Conservation (phyloP, 2,329 filamentous ascomycete species). For the Bipolaris bicolor region DNA sequence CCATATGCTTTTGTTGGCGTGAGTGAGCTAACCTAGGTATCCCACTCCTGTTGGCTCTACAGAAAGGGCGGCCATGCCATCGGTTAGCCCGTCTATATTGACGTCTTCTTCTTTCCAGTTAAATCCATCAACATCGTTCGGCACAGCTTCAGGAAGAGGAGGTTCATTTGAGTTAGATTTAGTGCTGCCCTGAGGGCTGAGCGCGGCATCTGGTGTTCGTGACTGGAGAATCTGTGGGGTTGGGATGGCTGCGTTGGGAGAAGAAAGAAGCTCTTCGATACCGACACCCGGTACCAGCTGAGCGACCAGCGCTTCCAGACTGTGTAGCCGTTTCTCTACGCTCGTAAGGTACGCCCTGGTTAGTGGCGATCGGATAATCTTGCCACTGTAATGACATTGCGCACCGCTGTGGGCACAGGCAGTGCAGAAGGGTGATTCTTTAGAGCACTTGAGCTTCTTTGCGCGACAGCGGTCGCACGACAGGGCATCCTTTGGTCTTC, state of each 20-base stretch:
- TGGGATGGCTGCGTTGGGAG: conserved; percentile 20
- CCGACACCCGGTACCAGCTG: conserved; percentile 31
- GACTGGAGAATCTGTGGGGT: conserved; percentile 10
- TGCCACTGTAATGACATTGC: conserved; percentile 34
- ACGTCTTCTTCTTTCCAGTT: conserved; percentile 33
- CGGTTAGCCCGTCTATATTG: conserved; percentile 29
- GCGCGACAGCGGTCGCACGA: conserved; percentile 34
- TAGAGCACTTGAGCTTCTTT: conserved; percentile 39
- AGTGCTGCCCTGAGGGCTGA: conserved; percentile 22
- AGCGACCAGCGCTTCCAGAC: conserved; percentile 26
- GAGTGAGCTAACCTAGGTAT: conserved; percentile 25
- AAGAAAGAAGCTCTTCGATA: conserved; percentile 27
- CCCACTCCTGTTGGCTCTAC: conserved; percentile 37
- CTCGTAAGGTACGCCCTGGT: conserved; percentile 33
- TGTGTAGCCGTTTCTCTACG: conserved; percentile 30
- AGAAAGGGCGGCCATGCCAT: conserved; percentile 37
- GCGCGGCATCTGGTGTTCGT: conserved; percentile 17
- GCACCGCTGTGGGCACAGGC: conserved; percentile 28
- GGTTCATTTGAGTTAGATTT: conserved; percentile 21
- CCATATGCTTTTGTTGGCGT: background rate
- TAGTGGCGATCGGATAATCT: conserved; percentile 32
- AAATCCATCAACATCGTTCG: conserved; percentile 32
- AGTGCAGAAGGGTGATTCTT: conserved; percentile 29
- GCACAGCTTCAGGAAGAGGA: conserved; percentile 33
- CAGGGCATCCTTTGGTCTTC: conserved; percentile 23